Evolutionary conservation across 169 alveolate species (phyloP), one percentile per base, ranked within the genome.

Genomic region (Plasmodium berghei): DNA sequence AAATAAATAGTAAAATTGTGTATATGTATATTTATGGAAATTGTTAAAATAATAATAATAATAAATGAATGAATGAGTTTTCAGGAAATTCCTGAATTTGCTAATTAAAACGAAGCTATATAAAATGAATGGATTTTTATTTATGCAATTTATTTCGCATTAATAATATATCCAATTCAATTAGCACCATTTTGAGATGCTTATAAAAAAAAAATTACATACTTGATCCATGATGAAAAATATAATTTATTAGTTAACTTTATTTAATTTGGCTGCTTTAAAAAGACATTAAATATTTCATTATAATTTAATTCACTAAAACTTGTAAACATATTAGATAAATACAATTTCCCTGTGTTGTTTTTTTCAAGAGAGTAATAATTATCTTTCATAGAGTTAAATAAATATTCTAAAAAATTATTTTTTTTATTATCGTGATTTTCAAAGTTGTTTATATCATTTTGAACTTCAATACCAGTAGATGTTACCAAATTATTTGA

Each of bases 291-390:
- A 22, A 64, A 77, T 5, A 77, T 54, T 28, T 77, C 67, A 9
- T 59, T 56, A 63, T 64, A 77, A 24, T 77, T 77, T n/a, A 77
- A 20, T 24, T 77, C 89, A 45, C 58, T 77, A 63, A 77, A 77
- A 6, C 66, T 49, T 40, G 89, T 9, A 64, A 77, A 64, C 22
- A 77, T 64, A n/a, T 62, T 77, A 20, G 59, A 77, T 54, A 77
- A 40, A 61, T 77, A 54, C 18, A 77, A 48, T 2, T 64, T 63
- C 2, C 58, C 77, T 45, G 18, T 20, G 1, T 70, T 70, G 9
- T 22, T 24, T 49, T 77, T 63, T 12, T 64, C 71, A 18, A 77
- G 45, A 18, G 72, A 40, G 16, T 77, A 49, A 69, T 77, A 49
- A 12, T 63, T 63, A 49, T 66, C 73, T 45, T 77, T 63, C n/a